Percentiles rank a stretch among this genome's conserved stretches.
Evolutionary conservation across 306 rosid species (phyloP).

Genomic region (Cucurbita ficifolia): DNA sequence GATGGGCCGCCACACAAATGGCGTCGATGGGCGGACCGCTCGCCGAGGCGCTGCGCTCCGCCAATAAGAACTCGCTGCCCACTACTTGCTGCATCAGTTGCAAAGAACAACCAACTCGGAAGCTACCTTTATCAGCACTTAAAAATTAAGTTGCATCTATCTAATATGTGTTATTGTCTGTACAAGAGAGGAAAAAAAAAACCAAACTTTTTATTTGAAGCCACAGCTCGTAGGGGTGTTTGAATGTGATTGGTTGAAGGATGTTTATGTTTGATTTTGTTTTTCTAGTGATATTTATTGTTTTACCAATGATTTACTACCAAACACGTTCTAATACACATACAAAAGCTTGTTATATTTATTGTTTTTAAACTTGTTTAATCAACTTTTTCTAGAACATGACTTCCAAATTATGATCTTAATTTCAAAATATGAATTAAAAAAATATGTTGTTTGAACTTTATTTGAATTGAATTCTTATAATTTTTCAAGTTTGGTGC

Average conservation of each 20-base stretch:
- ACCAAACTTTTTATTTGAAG: not conserved
- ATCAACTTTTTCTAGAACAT: not conserved
- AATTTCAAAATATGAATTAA: no score
- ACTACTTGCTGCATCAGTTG: slow-evolving; percentile 68
- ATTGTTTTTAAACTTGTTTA: not conserved
- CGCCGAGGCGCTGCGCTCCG: slow-evolving; percentile 79
- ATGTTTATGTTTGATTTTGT: not conserved
- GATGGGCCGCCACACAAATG: slow-evolving; percentile 58
- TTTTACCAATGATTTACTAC: not conserved
- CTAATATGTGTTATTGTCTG: not conserved
- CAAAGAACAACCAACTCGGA: slow-evolving; percentile 39
- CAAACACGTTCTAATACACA: not conserved
- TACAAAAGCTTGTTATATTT: no score
- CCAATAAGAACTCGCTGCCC: slow-evolving; percentile 59
- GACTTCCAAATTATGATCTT: not conserved
- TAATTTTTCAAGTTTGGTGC: not conserved
- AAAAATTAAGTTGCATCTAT: not conserved
- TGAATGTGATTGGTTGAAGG: not conserved
- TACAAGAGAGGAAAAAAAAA: not conserved
- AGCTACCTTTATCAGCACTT: slow-evolving; percentile 44
- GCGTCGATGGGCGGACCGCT: slow-evolving; percentile 95
- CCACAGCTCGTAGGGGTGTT: not conserved
- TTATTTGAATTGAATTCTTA: no score
- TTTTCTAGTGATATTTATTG: not conserved
- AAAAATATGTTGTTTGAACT: no score